Evolutionary conservation across 2,329 filamentous ascomycete species (phyloP).

Genomic region (Exophiala xenobiotica): DNA sequence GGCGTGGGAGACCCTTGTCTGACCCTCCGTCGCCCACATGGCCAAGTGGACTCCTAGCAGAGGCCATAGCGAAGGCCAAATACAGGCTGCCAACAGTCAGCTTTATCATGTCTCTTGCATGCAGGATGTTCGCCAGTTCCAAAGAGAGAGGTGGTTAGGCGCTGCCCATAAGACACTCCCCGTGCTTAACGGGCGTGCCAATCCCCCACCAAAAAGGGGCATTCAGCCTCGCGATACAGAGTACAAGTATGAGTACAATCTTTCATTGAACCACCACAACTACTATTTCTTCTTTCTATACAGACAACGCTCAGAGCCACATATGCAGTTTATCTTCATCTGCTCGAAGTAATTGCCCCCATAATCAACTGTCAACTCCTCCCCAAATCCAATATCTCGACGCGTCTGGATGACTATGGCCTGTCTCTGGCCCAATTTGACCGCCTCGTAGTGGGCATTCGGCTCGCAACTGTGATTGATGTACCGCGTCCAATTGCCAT

Average conservation of each 20-base stretch:
- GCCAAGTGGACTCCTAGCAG: too few species aligned
- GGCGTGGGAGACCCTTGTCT: too few species aligned
- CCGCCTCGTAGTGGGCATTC: conserved; percentile 10
- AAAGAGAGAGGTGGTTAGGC: too few species aligned
- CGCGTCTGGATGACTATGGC: conserved; percentile 7
- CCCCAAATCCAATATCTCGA: conserved; percentile 17
- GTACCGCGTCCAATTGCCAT: conserved; percentile 29
- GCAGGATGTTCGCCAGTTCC: too few species aligned
- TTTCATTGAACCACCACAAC: too few species aligned
- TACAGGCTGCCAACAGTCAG: too few species aligned
- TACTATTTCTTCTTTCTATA: background rate
- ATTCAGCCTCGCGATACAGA: background rate
- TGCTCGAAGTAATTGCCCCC: conserved; percentile 19
- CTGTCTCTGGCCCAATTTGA: conserved; percentile 13
- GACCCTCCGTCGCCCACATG: too few species aligned
- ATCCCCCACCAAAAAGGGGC: background rate
- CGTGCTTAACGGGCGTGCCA: background rate
- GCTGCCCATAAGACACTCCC: background rate
- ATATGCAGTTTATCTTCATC: conserved; percentile 14
- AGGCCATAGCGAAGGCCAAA: too few species aligned
- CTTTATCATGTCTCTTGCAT: background rate
- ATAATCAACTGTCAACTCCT: conserved; percentile 26
- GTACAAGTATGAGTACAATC: background rate
- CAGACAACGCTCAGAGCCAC: conserved; percentile 6
- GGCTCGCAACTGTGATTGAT: conserved; percentile 26